Base-by-base conservation (phyloP, 495 filamentous ascomycete species). In the Xylaria intraflava region DNA sequence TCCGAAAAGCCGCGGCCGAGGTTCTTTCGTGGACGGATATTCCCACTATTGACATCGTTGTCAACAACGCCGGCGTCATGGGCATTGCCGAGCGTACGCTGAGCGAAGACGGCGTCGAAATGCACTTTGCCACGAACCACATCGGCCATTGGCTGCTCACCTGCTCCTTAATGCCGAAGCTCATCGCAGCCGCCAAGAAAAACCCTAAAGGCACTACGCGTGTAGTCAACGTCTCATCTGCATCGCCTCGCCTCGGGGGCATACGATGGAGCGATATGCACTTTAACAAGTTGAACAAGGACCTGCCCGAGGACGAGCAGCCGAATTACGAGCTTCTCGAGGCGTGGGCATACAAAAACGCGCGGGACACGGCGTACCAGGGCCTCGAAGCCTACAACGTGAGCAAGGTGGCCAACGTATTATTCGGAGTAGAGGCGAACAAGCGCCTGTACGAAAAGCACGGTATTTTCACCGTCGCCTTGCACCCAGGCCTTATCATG, bases 41-140 rank as follows among this genome's bases (percentile, higher is more conserved):
- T 14, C 65, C 65, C 2, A 59, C 57, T 14, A 29, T 80, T n/a
- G 68, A 76, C 55, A 59, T 79, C 53, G 43, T 79, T 11, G 64
- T 80, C 49, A 68, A 72, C 50, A 79, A 72, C 54, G 78, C 77
- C 2, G 78, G 66, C 14, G 58, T 76, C 0, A 71, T 71, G 59
- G 65, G 61, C 2, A 40, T 67, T n/a, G 53, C 55, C 11, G 51
- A 70, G 40, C 56, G 57, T 36, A 61, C 50, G 2, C 47, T 68
- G 14, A 69, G 53, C 39, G 55, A 54, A 29, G 69, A 75, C 31
- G 71, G 74, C 1, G 51, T 76, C 16, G 83, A 85, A 57, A 69
- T 72, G 40, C 80, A 83, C 49, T 77, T 85, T 29, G 82, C 71
- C 8, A 75, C 73, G 17, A 83, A 83, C 59, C 78, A 83, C 58